Evolutionary conservation across 768 basidiomycete genomes (phyloP).

Genomic region (Russula vinacea): DNA sequence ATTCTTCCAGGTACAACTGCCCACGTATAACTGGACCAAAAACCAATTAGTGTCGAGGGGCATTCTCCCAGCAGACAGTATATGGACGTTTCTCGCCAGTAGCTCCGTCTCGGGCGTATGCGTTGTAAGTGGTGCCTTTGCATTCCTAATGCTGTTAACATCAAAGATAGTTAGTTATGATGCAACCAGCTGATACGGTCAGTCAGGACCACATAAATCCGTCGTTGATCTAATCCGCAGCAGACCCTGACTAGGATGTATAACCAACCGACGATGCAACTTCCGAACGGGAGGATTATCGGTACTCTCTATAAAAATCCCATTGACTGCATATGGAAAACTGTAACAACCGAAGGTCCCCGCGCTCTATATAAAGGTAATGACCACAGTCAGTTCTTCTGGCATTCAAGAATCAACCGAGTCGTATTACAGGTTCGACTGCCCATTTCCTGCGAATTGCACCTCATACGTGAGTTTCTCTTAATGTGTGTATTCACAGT

Average conservation of each 20-base stretch:
- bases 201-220: constrained; percentile 31
- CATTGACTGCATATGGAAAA: constrained; percentile 97
- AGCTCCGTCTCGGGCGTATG: constrained; percentile 88
- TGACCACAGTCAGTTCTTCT: neutral
- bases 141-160: neutral
- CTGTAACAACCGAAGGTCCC: constrained; percentile 83
- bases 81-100: constrained; percentile 84
- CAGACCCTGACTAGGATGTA: constrained; percentile 92
- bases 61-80: constrained; percentile 69
- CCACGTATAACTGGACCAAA: constrained; percentile 94
- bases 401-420: neutral
- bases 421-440: constrained; percentile 63
- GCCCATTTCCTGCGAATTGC: constrained; percentile 92
- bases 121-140: constrained; percentile 57
- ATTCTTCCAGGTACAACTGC: constrained; percentile 78
- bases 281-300: constrained; percentile 65
- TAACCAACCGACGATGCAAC: constrained; percentile 80
- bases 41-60: constrained; percentile 65
- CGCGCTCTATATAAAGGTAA: constrained; percentile 95
- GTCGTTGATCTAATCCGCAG: constrained; percentile 8
- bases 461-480: constrained; percentile 72
- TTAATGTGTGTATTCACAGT: constrained; percentile 13
- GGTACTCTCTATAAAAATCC: constrained; percentile 87
- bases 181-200: constrained; percentile 94
- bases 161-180: constrained; percentile 64